Base-by-base conservation (phyloP, 78 protist species). In the Dictyostelium purpureum region DNA sequence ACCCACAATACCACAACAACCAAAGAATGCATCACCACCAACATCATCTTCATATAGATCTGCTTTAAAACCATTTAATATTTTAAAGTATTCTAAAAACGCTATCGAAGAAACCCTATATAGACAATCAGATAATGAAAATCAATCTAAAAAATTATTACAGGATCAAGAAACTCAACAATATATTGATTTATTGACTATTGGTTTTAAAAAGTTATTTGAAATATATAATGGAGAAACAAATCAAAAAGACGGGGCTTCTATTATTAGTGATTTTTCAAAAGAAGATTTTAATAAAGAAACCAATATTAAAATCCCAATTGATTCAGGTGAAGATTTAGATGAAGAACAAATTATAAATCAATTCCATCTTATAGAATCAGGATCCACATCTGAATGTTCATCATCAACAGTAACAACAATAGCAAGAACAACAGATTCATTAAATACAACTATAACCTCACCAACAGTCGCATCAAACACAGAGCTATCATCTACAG, bases 71-170 rank as follows among this genome's bases (percentile, higher is more conserved):
- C 82, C 92, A 42, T 73, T 85, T 51, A 56, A 77, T 18, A 71
- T 85, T 45, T 73, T 85, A 59, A 85, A 85, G 40, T 85, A 85
- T 38, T 85, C 92, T 3, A 85, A 85, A 35, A 82, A 77, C n/a
- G 56, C 73, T 35, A 73, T 85, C 6, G 92, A 85, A 18, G 92
- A 85, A 35, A 74, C 92, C 24, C 65, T 85, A 5, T 85, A 85
- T 59, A 85, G 45, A 73, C 14, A 81, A 73, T 19, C 90, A 26
- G n/a, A n/a, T n/a, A 18, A 37, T 31, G 42, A 28, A 31, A 63
- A 63, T 16, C 63, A 70, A 70, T 4, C 69, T 45, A 85, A 70
- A 14, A 73, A 24, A 11, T 42, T 26, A 5, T n/a, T 18, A 33
- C 40, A 59, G 28, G 54, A 61, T 37, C 26, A 47, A 9, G 92